phyloP scores from a whole-genome alignment of 306 rosid genomes.

The Malus orientalis region DNA sequence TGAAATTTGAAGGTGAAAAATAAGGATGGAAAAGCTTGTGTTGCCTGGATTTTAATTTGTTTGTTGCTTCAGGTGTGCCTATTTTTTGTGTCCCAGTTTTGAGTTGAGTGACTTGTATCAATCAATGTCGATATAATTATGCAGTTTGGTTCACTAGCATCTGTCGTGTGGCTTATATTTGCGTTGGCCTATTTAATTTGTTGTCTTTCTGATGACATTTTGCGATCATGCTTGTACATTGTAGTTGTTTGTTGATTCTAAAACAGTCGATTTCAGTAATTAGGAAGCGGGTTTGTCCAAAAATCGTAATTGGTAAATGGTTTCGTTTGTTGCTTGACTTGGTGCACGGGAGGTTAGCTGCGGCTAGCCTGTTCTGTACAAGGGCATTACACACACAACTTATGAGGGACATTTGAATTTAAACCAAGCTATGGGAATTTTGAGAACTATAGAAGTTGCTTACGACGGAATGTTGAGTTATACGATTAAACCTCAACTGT shows the following conservation, averaged over 20 bases:
- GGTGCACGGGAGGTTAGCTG: background rate
- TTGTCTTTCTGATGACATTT: background rate
- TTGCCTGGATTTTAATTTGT: background rate
- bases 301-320: background rate
- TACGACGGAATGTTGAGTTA: background rate
- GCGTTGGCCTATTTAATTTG: background rate
- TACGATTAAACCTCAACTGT: background rate
- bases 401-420: background rate
- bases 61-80: background rate
- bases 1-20: background rate
- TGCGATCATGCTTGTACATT: background rate
- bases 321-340: background rate
- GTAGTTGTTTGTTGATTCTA: background rate
- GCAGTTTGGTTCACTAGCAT: background rate
- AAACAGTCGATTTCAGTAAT: background rate
- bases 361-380: background rate
- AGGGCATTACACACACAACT: background rate
- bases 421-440: background rate
- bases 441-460: background rate
- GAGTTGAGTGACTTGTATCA: background rate
- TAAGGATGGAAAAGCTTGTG: background rate
- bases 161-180: background rate
- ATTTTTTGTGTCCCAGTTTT: background rate
- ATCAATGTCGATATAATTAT: background rate
- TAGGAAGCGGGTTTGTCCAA: background rate